Conservation (phyloP, 129 eudicot species). For the Heracleum sosnowskyi region DNA sequence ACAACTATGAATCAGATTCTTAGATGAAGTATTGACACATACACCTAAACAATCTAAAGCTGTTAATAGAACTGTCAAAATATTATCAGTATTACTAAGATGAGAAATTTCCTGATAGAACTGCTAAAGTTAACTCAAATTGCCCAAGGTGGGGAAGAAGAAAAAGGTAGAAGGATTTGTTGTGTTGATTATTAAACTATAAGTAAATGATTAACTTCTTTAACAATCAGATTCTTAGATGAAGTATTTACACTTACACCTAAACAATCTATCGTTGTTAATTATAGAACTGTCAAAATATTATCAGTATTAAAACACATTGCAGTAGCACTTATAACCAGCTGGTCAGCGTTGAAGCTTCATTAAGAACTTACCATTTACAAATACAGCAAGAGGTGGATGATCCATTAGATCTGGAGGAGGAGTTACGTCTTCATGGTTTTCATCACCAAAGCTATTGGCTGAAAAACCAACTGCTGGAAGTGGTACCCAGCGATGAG, state of each 20-base stretch:
- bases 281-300: background rate
- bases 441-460: conserved; percentile 59
- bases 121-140: too few relatives aligned
- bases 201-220: background rate
- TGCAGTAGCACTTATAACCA: background rate
- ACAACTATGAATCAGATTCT: too few relatives aligned
- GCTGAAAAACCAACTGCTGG: conserved; percentile 94
- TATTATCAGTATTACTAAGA: background rate
- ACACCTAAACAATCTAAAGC: background rate
- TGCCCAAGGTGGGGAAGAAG: background rate
- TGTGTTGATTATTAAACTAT: background rate
- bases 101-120: too few relatives aligned
- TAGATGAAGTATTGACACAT: background rate
- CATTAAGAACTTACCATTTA: conserved; percentile 51
- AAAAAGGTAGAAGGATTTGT: background rate
- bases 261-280: background rate
- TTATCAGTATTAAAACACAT: background rate
- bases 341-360: background rate
- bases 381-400: conserved; percentile 95
- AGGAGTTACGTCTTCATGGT: conserved; percentile 74
- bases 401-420: conserved; percentile 94
- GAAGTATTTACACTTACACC: background rate
- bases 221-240: background rate
- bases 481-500: conserved; percentile 96
- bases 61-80: background rate